Percentiles rank a stretch among this genome's conserved stretches.
phyloP scores from a whole-genome alignment of 2,329 filamentous ascomycete genomes.

The Xylaria sp. region DNA sequence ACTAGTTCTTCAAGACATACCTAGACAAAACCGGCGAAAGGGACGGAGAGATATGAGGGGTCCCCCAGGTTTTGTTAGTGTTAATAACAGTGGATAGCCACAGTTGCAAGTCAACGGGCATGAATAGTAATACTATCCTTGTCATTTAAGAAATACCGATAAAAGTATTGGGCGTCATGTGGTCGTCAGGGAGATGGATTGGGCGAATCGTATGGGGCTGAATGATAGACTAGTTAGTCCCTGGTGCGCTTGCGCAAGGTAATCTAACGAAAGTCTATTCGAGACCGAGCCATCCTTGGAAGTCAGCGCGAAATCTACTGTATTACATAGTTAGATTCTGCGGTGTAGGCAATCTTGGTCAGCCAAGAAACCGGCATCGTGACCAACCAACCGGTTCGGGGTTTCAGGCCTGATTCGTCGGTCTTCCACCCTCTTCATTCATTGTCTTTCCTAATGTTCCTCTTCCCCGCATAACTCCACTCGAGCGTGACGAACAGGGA shows the following conservation, averaged over 20 bases:
- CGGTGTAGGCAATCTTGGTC: not conserved
- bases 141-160: slow-evolving; percentile 2
- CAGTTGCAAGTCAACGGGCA: not conserved
- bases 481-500: slow-evolving; percentile 15
- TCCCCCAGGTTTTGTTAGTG: slow-evolving; percentile 16
- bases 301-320: not conserved
- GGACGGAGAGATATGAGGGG: slow-evolving; percentile 23
- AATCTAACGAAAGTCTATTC: not conserved
- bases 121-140: not conserved
- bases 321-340: not conserved
- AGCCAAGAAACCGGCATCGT: slow-evolving; percentile 25
- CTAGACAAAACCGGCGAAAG: slow-evolving; percentile 48
- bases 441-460: slow-evolving; percentile 15
- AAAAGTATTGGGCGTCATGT: slow-evolving; percentile 25
- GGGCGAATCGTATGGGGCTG: not conserved
- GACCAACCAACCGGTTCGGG: slow-evolving; percentile 24
- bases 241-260: not conserved
- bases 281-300: not conserved
- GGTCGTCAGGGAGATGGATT: slow-evolving; percentile 8
- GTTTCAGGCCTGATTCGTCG: slow-evolving; percentile 19
- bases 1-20: slow-evolving; percentile 44
- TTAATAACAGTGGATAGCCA: slow-evolving; percentile 32
- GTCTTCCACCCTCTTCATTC: not conserved
- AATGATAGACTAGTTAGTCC: not conserved
- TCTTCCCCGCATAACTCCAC: slow-evolving; percentile 34